Base-by-base conservation (phyloP, 2,329 filamentous ascomycete genomes). In the Sclerotinia borealis region DNA sequence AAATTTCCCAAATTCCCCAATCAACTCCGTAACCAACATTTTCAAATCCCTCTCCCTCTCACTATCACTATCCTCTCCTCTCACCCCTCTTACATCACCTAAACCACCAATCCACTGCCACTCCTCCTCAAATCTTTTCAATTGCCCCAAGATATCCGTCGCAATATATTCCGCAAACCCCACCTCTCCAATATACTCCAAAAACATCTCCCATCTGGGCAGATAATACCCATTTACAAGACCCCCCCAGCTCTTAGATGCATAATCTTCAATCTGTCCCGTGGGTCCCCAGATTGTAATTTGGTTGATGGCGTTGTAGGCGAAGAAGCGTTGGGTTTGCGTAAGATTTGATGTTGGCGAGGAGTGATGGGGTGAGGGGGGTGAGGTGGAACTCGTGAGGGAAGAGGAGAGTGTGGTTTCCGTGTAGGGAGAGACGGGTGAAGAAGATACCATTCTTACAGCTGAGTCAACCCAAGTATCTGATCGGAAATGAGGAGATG, bases 191-290 rank as follows among this genome's bases (percentile, higher is more conserved):
- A 55, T 55, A 19, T 43, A 55, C 1, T 41, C 36, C 5, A 55
- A 22, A 22, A 55, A 55, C 4, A 55, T 31, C 17, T 17, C 4
- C 51, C 51, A 55, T 15, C 51, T 55, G 25, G 25, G 37, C 22
- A 43, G 6, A 31, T 43, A 43, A 43, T 82, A 83, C 1, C 71
- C 71, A 1, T 71, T 72, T 4, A 82, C 76, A 0, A 83, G 71
- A 1, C 80, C 80, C 10, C 73, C 75, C 80, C 80, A 83, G 27
- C 73, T 72, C 71, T 81, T 81, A 5, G 76, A 77, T 4, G 80
- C 79, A 64, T 83, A 83, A 69, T 83, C 81, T 41, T 70, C 76
- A 47, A 83, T 79, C 68, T 82, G 72, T 17, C 78, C 79, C 1
- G 68, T 69, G 0, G 79, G 79, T 0, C 79, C 80, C 80, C 80